Evolutionary conservation across 441 rosid species (phyloP), one percentile per base, ranked within the genome.

Genomic region (Cnidoscolus chayamansa): DNA sequence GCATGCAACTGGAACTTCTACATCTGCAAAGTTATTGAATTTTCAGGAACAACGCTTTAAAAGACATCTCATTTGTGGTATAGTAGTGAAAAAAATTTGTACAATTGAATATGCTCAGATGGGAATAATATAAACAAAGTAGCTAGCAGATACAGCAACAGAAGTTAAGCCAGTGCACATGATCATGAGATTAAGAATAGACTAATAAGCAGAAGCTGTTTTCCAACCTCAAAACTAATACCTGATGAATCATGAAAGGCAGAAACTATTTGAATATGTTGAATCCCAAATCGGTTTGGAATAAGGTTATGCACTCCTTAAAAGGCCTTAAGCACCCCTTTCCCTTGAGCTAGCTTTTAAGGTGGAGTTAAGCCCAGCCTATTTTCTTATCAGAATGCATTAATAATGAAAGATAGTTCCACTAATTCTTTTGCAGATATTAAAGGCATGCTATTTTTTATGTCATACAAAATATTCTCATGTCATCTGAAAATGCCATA

Each of bases 1-100:
- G 78, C 98, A 94, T 59, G 97, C 88, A 64, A 86, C 89, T 59
- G 97, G 98, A 53, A 92, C 79, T 80, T 90, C 95, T 37, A 90
- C 80, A 60, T 89, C 97, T 93, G 94, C 92, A 87, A 77, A 81
- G 69, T 70, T 17, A 62, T 68, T 20, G 7, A 74, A 71, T 45
- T 68, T 66, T 69, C 66, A 71, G 54, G 57, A 60, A 57, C 70
- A 67, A 51, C 32, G 50, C 49, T 60, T 56, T 30, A 67, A 15
- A 49, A 67, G 43, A 16, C 32, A 56, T 17, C 49, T 62, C 50
- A 73, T 66, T 32, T 37, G 15, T 2, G 4, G 16, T n/a, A 40
- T 0, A 32, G 12, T 37, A 65, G 50, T 20, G 37, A 19, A 45
- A 17, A 7, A 15, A 61, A 13, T 25, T 25, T 17, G 11, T 9